Evolutionary conservation across 345 rosid species (phyloP), one percentile per base, ranked within the genome.

Genomic region (Aurinia saxatilis): DNA sequence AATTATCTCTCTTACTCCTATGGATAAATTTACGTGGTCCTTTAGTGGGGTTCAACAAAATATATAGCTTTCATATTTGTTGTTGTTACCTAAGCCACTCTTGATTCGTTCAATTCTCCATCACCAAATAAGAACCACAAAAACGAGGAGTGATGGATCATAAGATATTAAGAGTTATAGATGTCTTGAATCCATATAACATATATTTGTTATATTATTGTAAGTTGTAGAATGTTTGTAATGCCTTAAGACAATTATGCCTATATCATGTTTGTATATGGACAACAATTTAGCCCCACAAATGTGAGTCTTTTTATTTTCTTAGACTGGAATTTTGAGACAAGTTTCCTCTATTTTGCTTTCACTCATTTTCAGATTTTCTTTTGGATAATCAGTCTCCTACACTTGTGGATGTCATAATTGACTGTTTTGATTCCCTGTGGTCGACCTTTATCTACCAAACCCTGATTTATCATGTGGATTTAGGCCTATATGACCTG

Each of bases 271-370:
- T 52, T 70, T 55, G 30, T 19, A 16, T 46, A 62, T 58, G 36
- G 37, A 70, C 45, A 70, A 70, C 74, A 62, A 46, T 35, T 37
- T 30, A 30, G 37, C 17, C 68, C 68, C 63, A 70, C 51, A 37
- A 46, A 19, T 46, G 38, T 37, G 62, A 47, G 29, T 36, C 14
- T 8, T 31, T n/a, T 44, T 35, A 21, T 11, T 64, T 51, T 54
- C 25, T 30, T 13, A 38, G 37, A 19, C 36, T 50, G 52, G 30
- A 19, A 40, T 59, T 10, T 44, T 51, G 35, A 60, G 62, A 68
- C 55, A 40, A 15, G 10, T n/a, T n/a, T n/a, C n/a, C n/a, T n/a
- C n/a, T n/a, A n/a, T 12, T 50, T 41, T 50, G 8, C 37, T 33
- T 7, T 39, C 19, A 23, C 45, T 16, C 37, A 3, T 10, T 14